phyloP scores from a whole-genome alignment of 495 filamentous ascomycete species.

The Baudoinia panamericana region DNA sequence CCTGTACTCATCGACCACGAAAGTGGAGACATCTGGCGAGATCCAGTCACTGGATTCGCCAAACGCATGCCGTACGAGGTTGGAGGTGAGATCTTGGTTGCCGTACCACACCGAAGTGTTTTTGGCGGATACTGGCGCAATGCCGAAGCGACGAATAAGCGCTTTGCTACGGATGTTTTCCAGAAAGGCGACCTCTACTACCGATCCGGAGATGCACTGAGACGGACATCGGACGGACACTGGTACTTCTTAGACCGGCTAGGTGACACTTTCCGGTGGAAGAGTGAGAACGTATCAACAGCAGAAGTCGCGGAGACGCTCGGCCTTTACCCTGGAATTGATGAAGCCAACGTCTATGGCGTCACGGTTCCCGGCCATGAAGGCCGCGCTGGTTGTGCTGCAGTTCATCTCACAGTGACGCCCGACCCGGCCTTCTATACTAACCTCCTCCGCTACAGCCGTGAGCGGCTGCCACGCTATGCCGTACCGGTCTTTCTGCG shows the following conservation, averaged over 20 bases:
- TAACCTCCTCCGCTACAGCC: slow-evolving; percentile 31
- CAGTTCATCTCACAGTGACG: slow-evolving; percentile 10
- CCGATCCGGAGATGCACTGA: slow-evolving; percentile 72
- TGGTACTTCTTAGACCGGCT: slow-evolving; percentile 70
- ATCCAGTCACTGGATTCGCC: slow-evolving; percentile 21
- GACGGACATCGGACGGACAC: slow-evolving; percentile 55
- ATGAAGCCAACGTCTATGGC: slow-evolving; percentile 30
- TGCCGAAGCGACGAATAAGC: slow-evolving; percentile 54
- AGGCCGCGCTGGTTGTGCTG: slow-evolving; percentile 31
- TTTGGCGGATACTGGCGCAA: slow-evolving; percentile 90
- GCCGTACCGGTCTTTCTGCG: slow-evolving; percentile 66
- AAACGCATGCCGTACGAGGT: slow-evolving; percentile 39
- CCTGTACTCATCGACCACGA: slow-evolving; percentile 26
- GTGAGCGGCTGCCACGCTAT: slow-evolving; percentile 53
- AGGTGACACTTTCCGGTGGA: slow-evolving; percentile 37
- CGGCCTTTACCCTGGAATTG: slow-evolving; percentile 22
- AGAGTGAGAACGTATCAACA: slow-evolving; percentile 54
- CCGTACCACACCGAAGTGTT: slow-evolving; percentile 43
- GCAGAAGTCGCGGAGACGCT: slow-evolving; percentile 29
- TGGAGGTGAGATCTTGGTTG: slow-evolving; percentile 61
- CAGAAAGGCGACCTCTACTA: slow-evolving; percentile 76
- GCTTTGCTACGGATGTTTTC: slow-evolving; percentile 68
- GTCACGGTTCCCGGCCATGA: slow-evolving; percentile 29
- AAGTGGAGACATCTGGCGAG: slow-evolving; percentile 28
- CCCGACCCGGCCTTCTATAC: slow-evolving; percentile 16